A percentile compares a stretch with the other conserved stretches of the same genome.
Conservation (phyloP, 139 green algal species). For the Gonium pectorale region DNA sequence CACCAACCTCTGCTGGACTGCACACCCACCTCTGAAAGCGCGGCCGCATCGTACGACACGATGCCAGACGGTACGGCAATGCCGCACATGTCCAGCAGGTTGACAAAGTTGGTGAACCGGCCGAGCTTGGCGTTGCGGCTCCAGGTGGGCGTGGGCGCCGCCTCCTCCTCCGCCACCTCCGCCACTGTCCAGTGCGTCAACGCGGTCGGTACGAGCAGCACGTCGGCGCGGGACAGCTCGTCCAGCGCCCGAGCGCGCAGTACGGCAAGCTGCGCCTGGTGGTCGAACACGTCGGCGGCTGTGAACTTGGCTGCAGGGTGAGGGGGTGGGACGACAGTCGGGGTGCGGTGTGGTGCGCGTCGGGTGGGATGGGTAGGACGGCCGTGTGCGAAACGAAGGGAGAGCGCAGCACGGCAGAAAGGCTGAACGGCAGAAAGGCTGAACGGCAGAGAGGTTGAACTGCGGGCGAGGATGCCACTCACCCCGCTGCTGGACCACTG, state of each 20-base stretch:
- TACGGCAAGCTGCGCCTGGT: constrained; percentile 53
- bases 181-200: constrained; percentile 78
- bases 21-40: background rate
- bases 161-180: constrained; percentile 68
- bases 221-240: constrained; percentile 66
- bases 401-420: too few relatives aligned
- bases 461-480: too few relatives aligned
- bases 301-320: constrained; percentile 58
- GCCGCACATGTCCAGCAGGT: constrained; percentile 84
- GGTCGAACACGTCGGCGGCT: constrained; percentile 75
- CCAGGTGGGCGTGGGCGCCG: constrained; percentile 40
- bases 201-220: constrained; percentile 83
- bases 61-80: constrained; percentile 76
- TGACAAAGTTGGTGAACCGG: constrained; percentile 90
- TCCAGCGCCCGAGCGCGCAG: constrained; percentile 50
- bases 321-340: background rate
- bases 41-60: constrained; percentile 51
- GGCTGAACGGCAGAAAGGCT: too few relatives aligned
- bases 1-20: too few relatives aligned
- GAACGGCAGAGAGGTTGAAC: too few relatives aligned
- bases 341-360: background rate
- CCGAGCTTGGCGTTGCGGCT: constrained; percentile 79
- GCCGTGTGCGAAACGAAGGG: too few relatives aligned
- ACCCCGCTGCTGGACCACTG: too few relatives aligned
- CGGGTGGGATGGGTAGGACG: background rate